Evolutionary conservation across 2,329 filamentous ascomycete genomes (phyloP).

Genomic region (Stagonosporopsis vannaccii): DNA sequence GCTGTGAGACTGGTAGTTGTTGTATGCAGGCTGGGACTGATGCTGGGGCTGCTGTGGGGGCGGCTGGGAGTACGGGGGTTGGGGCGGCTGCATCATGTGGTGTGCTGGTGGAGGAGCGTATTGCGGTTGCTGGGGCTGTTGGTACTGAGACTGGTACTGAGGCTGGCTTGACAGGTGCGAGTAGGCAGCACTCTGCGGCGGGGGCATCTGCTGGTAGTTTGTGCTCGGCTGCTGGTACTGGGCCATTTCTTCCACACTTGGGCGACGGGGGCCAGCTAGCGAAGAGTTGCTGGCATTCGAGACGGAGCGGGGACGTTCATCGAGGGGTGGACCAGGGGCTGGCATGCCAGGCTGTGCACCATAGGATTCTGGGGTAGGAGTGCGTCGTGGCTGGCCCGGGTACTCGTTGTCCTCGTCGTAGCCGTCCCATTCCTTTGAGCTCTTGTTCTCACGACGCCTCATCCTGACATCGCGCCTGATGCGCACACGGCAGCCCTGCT

Average conservation of each 20-base stretch:
- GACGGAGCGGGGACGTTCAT: slow-evolving; percentile 63
- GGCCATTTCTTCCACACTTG: slow-evolving; percentile 56
- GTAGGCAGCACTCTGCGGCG: slow-evolving; percentile 51
- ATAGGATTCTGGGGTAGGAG: slow-evolving; percentile 59
- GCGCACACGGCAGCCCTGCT: slow-evolving; percentile 95
- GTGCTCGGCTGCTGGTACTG: slow-evolving; percentile 49
- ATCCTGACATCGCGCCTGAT: slow-evolving; percentile 94
- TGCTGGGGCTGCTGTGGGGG: slow-evolving; percentile 22
- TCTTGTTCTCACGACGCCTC: slow-evolving; percentile 80
- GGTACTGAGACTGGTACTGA: slow-evolving; percentile 44
- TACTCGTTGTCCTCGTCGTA: slow-evolving; percentile 63
- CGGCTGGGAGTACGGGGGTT: slow-evolving; percentile 43
- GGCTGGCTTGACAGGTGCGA: slow-evolving; percentile 50
- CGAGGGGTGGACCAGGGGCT: slow-evolving; percentile 34
- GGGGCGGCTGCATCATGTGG: slow-evolving; percentile 51
- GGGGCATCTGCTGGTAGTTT: slow-evolving; percentile 50
- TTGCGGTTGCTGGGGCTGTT: slow-evolving; percentile 37
- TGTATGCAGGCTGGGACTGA: slow-evolving; percentile 32
- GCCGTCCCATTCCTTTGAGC: slow-evolving; percentile 70
- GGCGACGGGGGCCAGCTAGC: slow-evolving; percentile 50
- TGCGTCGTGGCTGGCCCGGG: slow-evolving; percentile 58
- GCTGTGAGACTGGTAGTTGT: slow-evolving; percentile 41
- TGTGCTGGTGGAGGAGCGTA: slow-evolving; percentile 41
- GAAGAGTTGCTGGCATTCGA: slow-evolving; percentile 63
- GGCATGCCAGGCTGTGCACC: slow-evolving; percentile 48